phyloP scores from a whole-genome alignment of 2,329 filamentous ascomycete species.

The Graphilbum sp. region DNA sequence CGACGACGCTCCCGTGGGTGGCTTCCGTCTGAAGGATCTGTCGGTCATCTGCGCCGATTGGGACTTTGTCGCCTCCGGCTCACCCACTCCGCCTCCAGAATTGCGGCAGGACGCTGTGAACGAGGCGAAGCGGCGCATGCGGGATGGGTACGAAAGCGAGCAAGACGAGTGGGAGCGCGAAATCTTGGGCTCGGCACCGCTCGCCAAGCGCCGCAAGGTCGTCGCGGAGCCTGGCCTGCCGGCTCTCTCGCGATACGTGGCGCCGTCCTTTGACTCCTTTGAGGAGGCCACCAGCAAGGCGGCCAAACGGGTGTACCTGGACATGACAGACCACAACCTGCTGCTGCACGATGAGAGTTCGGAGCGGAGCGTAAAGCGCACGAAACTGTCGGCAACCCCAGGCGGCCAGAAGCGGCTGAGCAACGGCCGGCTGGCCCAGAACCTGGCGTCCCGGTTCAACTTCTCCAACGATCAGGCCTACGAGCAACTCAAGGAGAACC shows the following conservation, averaged over 20 bases:
- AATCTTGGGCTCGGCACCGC: constrained; percentile 22
- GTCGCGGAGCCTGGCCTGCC: constrained; percentile 37
- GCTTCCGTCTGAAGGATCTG: constrained; percentile 64
- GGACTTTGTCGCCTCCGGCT: constrained; percentile 42
- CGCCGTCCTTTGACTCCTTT: constrained; percentile 68
- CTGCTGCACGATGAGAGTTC: constrained; percentile 64
- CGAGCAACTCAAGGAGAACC: constrained; percentile 89
- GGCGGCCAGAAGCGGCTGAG: constrained; percentile 43
- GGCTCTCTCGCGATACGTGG: constrained; percentile 38
- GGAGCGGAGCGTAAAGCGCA: constrained; percentile 44
- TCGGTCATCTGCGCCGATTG: constrained; percentile 78
- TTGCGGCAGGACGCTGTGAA: constrained; percentile 10
- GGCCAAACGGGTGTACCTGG: constrained; percentile 64
- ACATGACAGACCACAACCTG: constrained; percentile 76
- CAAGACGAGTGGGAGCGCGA: constrained; percentile 49
- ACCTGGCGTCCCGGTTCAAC: constrained; percentile 74
- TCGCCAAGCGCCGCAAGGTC: constrained; percentile 45
- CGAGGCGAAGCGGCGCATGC: constrained; percentile 21
- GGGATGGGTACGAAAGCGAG: constrained; percentile 21
- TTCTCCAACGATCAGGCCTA: constrained; percentile 94
- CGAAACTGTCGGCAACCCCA: constrained; percentile 15
- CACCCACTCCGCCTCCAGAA: constrained; percentile 17
- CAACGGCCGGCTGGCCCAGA: constrained; percentile 52
- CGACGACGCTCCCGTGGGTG: constrained; percentile 51
- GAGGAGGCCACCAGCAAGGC: constrained; percentile 55